Conservation (phyloP, 75 land plant species). For the Picea sitchensis region DNA sequence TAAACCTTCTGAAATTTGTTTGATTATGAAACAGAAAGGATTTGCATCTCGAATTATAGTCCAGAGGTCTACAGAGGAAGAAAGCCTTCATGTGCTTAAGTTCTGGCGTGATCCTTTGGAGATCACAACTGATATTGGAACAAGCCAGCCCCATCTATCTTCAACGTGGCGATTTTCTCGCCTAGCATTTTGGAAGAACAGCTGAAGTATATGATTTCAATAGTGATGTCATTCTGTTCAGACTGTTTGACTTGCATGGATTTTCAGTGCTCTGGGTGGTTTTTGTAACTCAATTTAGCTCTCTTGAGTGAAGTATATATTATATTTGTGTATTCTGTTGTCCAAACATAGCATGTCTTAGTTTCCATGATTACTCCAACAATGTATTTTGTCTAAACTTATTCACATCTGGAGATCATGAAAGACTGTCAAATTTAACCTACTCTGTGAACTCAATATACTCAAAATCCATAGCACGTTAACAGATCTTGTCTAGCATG, state of each 20-base stretch:
- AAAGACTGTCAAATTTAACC: neutral
- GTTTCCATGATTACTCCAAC: neutral
- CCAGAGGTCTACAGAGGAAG: slow-evolving; percentile 84
- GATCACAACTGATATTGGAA: slow-evolving; percentile 13
- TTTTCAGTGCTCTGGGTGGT: neutral
- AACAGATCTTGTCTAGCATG: neutral
- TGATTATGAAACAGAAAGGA: slow-evolving; percentile 75
- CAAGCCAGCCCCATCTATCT: slow-evolving; percentile 22
- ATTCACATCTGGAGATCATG: neutral
- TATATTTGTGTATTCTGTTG: neutral
- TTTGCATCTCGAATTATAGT: slow-evolving; percentile 79
- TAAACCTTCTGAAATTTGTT: slow-evolving; percentile 81
- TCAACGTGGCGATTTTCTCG: slow-evolving; percentile 33
- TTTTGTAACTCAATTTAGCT: neutral
- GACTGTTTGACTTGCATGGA: neutral
- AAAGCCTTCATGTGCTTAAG: slow-evolving; percentile 72
- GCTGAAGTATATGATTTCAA: neutral
- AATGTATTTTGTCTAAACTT: neutral
- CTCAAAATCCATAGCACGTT: neutral
- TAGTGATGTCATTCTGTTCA: neutral
- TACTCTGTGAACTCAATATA: neutral
- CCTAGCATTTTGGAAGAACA: slow-evolving; percentile 41
- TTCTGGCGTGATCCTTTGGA: slow-evolving; percentile 64
- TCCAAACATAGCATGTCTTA: neutral
- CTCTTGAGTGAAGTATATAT: neutral